phyloP scores from a whole-genome alignment of 305 asterid genomes.

The Fraxinus angustifolia region DNA sequence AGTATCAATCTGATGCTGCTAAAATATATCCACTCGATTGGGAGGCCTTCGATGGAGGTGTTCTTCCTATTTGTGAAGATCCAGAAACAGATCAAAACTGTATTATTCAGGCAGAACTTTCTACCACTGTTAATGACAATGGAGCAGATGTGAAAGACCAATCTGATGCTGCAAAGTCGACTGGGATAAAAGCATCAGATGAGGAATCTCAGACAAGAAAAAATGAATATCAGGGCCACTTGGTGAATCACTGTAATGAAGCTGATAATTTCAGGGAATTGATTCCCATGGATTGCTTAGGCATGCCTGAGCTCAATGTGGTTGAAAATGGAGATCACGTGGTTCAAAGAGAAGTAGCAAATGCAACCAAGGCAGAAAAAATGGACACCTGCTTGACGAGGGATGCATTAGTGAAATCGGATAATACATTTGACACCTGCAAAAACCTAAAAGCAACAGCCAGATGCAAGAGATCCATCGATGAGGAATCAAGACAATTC shows the following conservation, averaged over 20 bases:
- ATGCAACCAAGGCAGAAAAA: constrained; percentile 7
- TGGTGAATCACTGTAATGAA: constrained; percentile 3
- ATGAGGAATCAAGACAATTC: constrained; percentile 47
- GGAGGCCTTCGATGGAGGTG: neutral
- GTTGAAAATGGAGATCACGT: neutral
- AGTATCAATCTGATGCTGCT: neutral
- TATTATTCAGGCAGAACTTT: neutral
- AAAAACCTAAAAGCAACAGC: constrained; percentile 19
- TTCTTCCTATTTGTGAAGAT: neutral
- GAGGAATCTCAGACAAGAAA: neutral
- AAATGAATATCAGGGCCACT: neutral
- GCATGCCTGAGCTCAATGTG: neutral
- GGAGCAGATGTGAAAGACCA: neutral
- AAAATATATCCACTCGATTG: neutral
- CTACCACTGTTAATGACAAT: neutral
- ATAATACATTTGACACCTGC: neutral
- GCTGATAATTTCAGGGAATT: constrained; percentile 1
- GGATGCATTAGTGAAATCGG: neutral
- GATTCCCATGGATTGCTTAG: neutral
- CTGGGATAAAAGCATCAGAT: neutral
- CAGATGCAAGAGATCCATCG: constrained; percentile 28
- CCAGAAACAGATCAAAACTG: neutral
- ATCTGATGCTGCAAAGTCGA: neutral
- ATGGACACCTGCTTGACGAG: constrained; percentile 18
- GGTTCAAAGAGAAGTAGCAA: neutral